Evolutionary conservation across 257 asterid species (phyloP).

Genomic region (Jacaranda copaia): DNA sequence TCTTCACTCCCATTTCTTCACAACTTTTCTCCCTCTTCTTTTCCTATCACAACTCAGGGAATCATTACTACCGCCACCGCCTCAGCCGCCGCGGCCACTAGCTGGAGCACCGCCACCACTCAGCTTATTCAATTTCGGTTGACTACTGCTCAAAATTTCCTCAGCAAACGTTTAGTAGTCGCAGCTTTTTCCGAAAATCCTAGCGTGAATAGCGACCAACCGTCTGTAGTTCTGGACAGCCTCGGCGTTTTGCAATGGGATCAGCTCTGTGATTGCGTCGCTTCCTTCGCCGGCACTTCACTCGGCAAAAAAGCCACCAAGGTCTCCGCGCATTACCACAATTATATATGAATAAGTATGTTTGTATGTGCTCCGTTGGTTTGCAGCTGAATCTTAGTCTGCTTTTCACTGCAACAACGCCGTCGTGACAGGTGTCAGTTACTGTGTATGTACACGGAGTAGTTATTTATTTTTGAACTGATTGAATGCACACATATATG

Average conservation of each 20-base stretch:
- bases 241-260: constrained; percentile 93
- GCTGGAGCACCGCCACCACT: neutral
- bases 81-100: neutral
- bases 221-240: constrained; percentile 72
- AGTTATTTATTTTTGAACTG: neutral
- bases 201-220: constrained; percentile 34
- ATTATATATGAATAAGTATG: neutral
- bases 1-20: constrained; percentile 33
- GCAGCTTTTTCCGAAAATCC: constrained; percentile 35
- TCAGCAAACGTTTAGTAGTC: constrained; percentile 29
- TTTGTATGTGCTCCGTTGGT: neutral
- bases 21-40: constrained; percentile 28
- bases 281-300: constrained; percentile 88
- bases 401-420: neutral
- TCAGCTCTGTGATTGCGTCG: constrained; percentile 79
- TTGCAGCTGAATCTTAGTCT: neutral
- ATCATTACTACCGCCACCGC: constrained; percentile 22
- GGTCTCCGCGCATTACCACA: constrained; percentile 44
- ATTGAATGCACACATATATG: neutral
- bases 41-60: constrained; percentile 27
- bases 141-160: constrained; percentile 28
- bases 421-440: neutral
- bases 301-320: constrained; percentile 70
- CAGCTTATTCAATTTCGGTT: constrained; percentile 41
- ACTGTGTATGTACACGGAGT: neutral